Base-by-base conservation (phyloP, 2,329 filamentous ascomycete species). In the Epichloe festucae region DNA sequence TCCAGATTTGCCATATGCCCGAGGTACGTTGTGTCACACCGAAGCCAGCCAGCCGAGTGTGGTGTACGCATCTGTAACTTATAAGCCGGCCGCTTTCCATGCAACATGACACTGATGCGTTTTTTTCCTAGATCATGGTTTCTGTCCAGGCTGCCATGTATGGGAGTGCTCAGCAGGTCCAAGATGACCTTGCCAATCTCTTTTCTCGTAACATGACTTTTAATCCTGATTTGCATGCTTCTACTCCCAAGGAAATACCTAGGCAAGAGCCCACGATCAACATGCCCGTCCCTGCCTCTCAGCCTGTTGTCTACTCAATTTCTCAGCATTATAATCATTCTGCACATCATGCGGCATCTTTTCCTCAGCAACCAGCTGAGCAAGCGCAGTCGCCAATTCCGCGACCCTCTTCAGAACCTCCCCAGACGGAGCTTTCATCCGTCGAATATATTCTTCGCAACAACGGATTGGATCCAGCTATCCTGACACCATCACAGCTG, bases 301-400 rank as follows among this genome's bases (percentile, higher is more conserved):
- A 69, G 52, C 71, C 68, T 46, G 83, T 87, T 56, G 73, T 78
- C 55, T 94, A 93, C 70, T 82, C 77, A 53, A 80, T 87, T 58
- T 86, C 87, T 10, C 84, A 87, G 62, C 89, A 95, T 66, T 95
- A 95, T 66, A 84, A 85, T 57, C 88, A 90, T 63, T 89, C 87
- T 8, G 73, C 84, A 44, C 87, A 94, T 64, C 63, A 61, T 34
- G 55, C 58, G 19, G 71, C 73, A 50, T 65, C 68, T 19, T 55
- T 64, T 45, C 60, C 56, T 54, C 63, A 56, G 54, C 61, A 62
- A 45, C 31, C 38, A 41, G 59, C 66, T 41, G 57, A 60, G 5
- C 52, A 57, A 21, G 57, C 54, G 52, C 62, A 59, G 41, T 63
- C 65, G 53, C 67, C 72, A 31, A 61, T 66, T 2, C 68, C 69